These are phyloP conservation scores for Azolla pinnata DNA, from an alignment of 75 land plant genomes.

Conservation along the genomic window DNA sequence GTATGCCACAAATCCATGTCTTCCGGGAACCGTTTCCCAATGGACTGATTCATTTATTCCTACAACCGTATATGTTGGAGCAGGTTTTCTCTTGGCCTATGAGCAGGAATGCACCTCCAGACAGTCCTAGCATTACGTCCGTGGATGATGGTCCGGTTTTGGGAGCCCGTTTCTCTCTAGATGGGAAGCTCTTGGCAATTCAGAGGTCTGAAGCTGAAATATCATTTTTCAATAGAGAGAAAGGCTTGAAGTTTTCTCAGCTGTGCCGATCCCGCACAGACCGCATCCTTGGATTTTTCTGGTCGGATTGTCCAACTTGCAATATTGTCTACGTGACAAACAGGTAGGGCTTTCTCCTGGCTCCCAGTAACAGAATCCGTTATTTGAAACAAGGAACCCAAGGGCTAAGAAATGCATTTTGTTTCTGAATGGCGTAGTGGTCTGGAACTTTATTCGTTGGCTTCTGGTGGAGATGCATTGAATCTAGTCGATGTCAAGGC, in stretches of 20 bases:
- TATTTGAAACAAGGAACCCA: background rate
- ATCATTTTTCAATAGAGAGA: conserved; percentile 67
- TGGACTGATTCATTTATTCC: too few species aligned
- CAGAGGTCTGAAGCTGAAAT: conserved; percentile 70
- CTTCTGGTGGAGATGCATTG: conserved; percentile 43
- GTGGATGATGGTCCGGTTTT: conserved; percentile 68
- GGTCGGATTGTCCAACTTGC: conserved; percentile 94
- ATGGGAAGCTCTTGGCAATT: conserved; percentile 63
- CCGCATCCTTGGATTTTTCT: conserved; percentile 82
- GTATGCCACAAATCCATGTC: too few species aligned
- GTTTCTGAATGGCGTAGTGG: conserved; percentile 45
- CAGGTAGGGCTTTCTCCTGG: conserved; percentile 35
- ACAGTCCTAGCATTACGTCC: conserved; percentile 40
- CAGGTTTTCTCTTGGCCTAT: conserved; percentile 83
- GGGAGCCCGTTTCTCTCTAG: conserved; percentile 65
- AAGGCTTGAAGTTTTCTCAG: conserved; percentile 39
- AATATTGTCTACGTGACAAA: conserved; percentile 74
- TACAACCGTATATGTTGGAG: background rate
- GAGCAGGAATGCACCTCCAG: conserved; percentile 28
- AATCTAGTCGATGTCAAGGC: conserved; percentile 61
- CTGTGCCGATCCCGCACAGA: conserved; percentile 63
- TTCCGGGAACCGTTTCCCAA: too few species aligned
- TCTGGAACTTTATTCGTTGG: conserved; percentile 57
- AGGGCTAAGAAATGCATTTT: background rate
- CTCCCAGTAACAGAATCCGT: background rate